Conservation (phyloP, 805 yeast species). For the Yarrowia sp. region DNA sequence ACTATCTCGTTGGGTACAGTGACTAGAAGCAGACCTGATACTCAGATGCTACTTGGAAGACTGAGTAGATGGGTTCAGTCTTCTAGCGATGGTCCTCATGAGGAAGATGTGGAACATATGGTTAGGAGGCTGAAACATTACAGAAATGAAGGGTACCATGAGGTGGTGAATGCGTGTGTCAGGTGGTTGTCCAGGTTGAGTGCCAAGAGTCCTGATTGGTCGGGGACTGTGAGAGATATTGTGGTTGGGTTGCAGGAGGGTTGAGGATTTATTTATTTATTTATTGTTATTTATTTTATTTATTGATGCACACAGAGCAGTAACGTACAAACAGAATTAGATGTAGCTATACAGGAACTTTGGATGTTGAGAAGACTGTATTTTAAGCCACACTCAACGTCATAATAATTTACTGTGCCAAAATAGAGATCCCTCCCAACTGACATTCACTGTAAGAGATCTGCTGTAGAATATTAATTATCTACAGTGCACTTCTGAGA, state of each 20-base stretch:
- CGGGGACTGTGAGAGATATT: not conserved
- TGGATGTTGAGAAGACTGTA: too few relatives aligned
- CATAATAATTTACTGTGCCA: too few relatives aligned
- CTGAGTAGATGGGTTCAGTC: slow-evolving; percentile 6
- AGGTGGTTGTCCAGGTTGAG: slow-evolving; percentile 2
- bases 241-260: not conserved
- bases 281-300: slow-evolving; percentile 1
- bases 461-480: too few relatives aligned
- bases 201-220: slow-evolving; percentile 1
- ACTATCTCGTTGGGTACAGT: not conserved
- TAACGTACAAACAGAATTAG: too few relatives aligned
- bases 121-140: not conserved
- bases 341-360: too few relatives aligned
- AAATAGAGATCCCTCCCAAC: too few relatives aligned
- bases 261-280: not conserved
- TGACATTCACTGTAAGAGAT: too few relatives aligned
- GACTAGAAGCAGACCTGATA: not conserved
- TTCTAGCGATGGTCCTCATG: not conserved
- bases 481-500: too few relatives aligned
- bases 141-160: not conserved
- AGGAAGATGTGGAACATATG: slow-evolving; percentile 3
- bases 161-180: slow-evolving; percentile 2
- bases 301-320: too few relatives aligned
- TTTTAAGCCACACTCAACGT: too few relatives aligned
- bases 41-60: not conserved